phyloP scores from a whole-genome alignment of 805 yeast genomes.

The Barnettozyma sucrosica region DNA sequence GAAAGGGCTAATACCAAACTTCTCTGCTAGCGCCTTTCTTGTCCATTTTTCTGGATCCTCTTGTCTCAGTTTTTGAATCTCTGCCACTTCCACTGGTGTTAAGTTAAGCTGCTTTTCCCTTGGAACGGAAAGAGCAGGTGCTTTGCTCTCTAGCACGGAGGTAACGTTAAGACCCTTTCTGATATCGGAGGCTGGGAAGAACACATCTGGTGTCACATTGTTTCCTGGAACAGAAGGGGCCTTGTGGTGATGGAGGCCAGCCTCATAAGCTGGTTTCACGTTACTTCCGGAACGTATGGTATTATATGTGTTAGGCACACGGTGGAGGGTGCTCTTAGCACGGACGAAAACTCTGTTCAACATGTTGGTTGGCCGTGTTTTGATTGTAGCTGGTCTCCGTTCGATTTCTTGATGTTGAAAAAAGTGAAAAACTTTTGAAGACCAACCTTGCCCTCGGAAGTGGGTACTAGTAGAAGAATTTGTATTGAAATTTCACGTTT shows the following conservation, averaged over 20 bases:
- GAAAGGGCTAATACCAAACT: conserved; percentile 46
- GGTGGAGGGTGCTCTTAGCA: conserved; percentile 5
- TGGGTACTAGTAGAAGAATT: background rate
- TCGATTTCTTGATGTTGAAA: background rate
- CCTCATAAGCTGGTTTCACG: conserved; percentile 48
- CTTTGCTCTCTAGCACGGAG: conserved; percentile 25
- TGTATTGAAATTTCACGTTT: no score
- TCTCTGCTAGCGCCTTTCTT: conserved; percentile 52
- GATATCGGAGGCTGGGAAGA: conserved; percentile 57
- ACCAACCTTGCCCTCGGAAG: background rate
- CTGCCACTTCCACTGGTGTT: conserved; percentile 49
- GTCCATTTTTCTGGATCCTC: conserved; percentile 61
- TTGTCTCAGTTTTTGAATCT: conserved; percentile 50
- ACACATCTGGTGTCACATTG: conserved; percentile 59
- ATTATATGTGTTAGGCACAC: conserved; percentile 55
- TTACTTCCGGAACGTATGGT: conserved; percentile 52
- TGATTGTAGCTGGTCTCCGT: background rate
- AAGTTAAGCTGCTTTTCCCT: conserved; percentile 45
- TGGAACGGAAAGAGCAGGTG: conserved; percentile 35
- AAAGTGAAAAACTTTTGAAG: background rate
- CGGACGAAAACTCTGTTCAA: conserved; percentile 1
- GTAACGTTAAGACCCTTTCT: conserved; percentile 37
- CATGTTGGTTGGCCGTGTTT: background rate
- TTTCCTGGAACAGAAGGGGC: conserved; percentile 53
- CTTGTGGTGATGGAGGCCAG: conserved; percentile 56